Evolutionary conservation across 257 asterid genomes (phyloP).

Genomic region (Anisodus tanguticus): DNA sequence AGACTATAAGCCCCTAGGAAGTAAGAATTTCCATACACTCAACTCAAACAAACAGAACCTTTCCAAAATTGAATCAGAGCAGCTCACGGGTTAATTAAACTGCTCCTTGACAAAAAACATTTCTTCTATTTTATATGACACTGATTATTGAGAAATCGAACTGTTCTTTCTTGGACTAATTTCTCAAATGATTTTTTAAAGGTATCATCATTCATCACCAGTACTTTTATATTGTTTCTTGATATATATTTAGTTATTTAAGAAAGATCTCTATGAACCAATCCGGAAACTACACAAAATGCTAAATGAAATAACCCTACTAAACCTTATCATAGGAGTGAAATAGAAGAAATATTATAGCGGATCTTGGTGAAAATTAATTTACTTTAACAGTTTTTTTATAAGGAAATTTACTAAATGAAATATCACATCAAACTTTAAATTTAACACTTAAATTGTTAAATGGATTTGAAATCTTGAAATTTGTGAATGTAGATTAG

Average conservation of each 20-base stretch:
- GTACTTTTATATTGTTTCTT: not conserved
- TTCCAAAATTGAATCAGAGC: not conserved
- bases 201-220: not conserved
- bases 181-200: not conserved
- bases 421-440: not conserved
- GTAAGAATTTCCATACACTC: not conserved
- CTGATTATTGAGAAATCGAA: not conserved
- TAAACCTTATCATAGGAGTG: not conserved
- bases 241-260: not conserved
- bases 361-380: not conserved
- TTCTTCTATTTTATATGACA: not conserved
- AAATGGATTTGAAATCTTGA: not conserved
- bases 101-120: not conserved
- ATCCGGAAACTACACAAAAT: not conserved
- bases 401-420: not conserved
- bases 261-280: not conserved
- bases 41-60: not conserved
- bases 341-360: not conserved
- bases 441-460: not conserved
- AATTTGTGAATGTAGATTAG: not conserved
- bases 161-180: conserved; percentile 9
- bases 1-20: not conserved
- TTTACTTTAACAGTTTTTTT: not conserved
- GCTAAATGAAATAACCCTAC: not conserved
- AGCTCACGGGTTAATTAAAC: not conserved